Percentiles rank a stretch among this genome's conserved stretches.
These are phyloP conservation scores for Sporothrix protearum DNA, from an alignment of 2,329 filamentous ascomycete species.

Conservation along the genomic window DNA sequence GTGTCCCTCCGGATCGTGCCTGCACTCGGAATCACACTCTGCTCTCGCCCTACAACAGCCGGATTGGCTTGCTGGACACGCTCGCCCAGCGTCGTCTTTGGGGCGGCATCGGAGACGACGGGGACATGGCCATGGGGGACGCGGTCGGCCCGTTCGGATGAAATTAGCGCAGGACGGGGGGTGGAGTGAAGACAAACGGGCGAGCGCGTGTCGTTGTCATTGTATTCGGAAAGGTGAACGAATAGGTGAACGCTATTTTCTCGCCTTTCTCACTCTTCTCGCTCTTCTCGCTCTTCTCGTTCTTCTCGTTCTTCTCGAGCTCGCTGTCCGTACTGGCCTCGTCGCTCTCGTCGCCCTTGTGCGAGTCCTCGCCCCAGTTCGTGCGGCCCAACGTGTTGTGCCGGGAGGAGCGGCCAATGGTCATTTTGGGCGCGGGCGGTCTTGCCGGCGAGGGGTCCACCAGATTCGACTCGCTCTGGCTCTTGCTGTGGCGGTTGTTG, in stretches of 20 bases:
- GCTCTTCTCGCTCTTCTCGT: no score
- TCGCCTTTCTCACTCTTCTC: no score
- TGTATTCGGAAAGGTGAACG: no score
- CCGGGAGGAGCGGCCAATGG: slow-evolving; percentile 1
- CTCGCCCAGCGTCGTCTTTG: neutral
- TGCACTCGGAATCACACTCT: neutral
- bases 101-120: neutral
- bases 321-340: neutral
- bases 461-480: slow-evolving; percentile 13
- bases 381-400: neutral
- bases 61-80: neutral
- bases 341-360: neutral
- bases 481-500: slow-evolving; percentile 7
- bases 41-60: neutral
- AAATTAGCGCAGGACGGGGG: neutral
- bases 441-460: neutral
- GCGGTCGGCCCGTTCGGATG: neutral
- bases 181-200: neutral
- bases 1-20: neutral
- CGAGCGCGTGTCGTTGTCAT: neutral
- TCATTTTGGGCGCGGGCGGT: neutral
- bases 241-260: no score
- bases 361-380: no score
- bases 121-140: neutral
- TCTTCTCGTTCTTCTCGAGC: neutral